Base-by-base conservation (phyloP, 129 eudicot species). In the Glebionis coronaria region DNA sequence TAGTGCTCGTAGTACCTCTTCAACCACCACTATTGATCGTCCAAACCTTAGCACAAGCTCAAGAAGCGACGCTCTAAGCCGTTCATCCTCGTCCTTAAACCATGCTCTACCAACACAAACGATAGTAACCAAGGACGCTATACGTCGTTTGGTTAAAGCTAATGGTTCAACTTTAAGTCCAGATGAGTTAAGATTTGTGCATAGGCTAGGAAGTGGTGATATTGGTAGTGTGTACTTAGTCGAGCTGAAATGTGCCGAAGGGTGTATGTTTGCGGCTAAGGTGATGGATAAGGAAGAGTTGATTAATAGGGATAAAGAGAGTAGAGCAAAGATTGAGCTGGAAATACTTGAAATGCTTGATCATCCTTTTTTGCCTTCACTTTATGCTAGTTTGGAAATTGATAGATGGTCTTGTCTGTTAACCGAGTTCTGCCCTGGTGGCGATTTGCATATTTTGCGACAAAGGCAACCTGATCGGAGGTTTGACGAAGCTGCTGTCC, bases 241-340 rank as follows among this genome's bases (percentile, higher is more conserved):
- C 77, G 96, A 89, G 86, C 63, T 85, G 35, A 89, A 83, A 47
- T 82, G 81, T 52, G 76, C 77, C 1, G 78, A 25, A 18, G 96
- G 93, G 51, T 74, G 80, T 25, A 35, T 76, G 77, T 77, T 89
- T 45, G 96, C 96, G 8, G 96, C 93, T 12, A 85, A 89, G 80
- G 96, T 89, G 76, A 85, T 85, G 96, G 93, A 85, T 67, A 89
- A 83, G 65, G 89, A 88, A 9, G 96, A 89, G 89, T 21, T 89
- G 73, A 83, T 73, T 18, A 59, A 50, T 40, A 80, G 92, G 68
- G 75, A 76, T 23, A 88, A 82, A 65, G 89, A 85, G 71, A 66
- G 78, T 46, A 82, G 96, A 65, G 92, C 96, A 3, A 79, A 64
- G 77, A 63, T 81, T 5, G 96, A 88, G 65, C 67, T 78, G 83